These are phyloP conservation scores for Cercospora citrullina DNA, from an alignment of 2,329 filamentous ascomycete species.

Conservation along the genomic window DNA sequence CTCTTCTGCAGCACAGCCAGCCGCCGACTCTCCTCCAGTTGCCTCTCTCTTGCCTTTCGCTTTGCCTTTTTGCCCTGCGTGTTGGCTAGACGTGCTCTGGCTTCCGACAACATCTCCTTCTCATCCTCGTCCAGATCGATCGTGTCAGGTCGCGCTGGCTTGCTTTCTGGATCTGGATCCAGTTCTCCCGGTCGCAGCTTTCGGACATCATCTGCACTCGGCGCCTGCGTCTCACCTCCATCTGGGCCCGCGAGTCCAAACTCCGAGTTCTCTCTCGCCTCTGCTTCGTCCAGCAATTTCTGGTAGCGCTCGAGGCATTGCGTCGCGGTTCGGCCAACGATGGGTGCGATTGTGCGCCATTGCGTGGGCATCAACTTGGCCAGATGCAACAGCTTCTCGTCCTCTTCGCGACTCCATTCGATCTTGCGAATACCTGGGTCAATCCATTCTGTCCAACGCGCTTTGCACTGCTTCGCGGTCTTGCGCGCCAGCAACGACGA, in stretches of 20 bases:
- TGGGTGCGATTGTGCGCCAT: constrained; percentile 97
- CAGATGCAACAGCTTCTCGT: constrained; percentile 93
- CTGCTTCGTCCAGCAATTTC: constrained; percentile 92
- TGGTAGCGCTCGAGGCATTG: constrained; percentile 97
- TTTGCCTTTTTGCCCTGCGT: constrained; percentile 99
- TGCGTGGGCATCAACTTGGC: constrained; percentile 99
- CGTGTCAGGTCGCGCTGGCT: constrained; percentile 91
- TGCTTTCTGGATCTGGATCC: constrained; percentile 95
- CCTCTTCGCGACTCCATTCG: constrained; percentile 98
- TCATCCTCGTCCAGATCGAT: constrained; percentile 98
- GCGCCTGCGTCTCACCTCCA: constrained; percentile 81
- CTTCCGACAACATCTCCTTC: constrained; percentile 99
- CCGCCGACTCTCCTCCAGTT: constrained; percentile 89
- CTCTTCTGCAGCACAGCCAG: constrained; percentile 91
- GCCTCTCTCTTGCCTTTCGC: constrained; percentile 90
- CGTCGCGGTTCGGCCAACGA: constrained; percentile 93
- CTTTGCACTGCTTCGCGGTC: constrained; percentile 98
- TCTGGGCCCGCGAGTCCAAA: constrained; percentile 81
- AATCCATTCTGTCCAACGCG: constrained; percentile 96
- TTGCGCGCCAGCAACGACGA: constrained; percentile 96
- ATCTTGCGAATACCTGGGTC: constrained; percentile 98
- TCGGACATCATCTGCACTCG: constrained; percentile 88
- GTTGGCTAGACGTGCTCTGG: constrained; percentile 91
- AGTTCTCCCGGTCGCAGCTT: constrained; percentile 81
- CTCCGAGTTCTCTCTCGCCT: constrained; percentile 74